Evolutionary conservation across 2,329 filamentous ascomycete genomes (phyloP).

Genomic region (Diaporthe nobilis): DNA sequence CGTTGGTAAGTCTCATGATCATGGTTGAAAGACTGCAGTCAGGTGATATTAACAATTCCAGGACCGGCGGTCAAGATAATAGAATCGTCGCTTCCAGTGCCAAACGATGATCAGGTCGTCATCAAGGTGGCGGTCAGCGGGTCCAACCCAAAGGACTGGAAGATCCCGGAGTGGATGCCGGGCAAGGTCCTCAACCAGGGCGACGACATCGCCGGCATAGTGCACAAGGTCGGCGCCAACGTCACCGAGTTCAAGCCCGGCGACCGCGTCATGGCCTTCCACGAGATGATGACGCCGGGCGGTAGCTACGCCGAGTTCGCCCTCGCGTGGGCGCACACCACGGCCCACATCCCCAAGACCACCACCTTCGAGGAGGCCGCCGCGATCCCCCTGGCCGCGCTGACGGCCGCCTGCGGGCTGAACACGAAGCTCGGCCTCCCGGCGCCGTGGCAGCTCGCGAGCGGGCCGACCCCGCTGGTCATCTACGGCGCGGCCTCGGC

Average conservation of each 20-base stretch:
- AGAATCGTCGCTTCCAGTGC: slow-evolving; percentile 57
- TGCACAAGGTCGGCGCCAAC: slow-evolving; percentile 67
- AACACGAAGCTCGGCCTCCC: slow-evolving; percentile 56
- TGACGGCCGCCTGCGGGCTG: slow-evolving; percentile 59
- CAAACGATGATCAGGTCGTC: slow-evolving; percentile 55
- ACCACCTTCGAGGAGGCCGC: slow-evolving; percentile 58
- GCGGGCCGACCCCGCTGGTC: slow-evolving; percentile 52
- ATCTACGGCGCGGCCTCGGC: slow-evolving; percentile 70
- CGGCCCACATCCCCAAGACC: slow-evolving; percentile 56
- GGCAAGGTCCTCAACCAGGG: slow-evolving; percentile 58
- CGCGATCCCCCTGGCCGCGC: slow-evolving; percentile 59
- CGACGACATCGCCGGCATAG: slow-evolving; percentile 69
- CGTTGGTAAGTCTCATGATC: neutral
- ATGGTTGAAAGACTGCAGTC: too few relatives aligned
- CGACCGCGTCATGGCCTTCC: slow-evolving; percentile 70
- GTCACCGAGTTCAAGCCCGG: slow-evolving; percentile 71
- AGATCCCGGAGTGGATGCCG: slow-evolving; percentile 48
- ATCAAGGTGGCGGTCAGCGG: slow-evolving; percentile 60
- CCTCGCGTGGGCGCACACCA: slow-evolving; percentile 56
- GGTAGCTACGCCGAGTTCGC: slow-evolving; percentile 60
- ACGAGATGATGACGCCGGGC: slow-evolving; percentile 53
- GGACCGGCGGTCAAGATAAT: slow-evolving; percentile 54
- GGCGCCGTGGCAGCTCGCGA: slow-evolving; percentile 50
- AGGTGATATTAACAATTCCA: slow-evolving; percentile 26
- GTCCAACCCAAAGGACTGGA: slow-evolving; percentile 65